Percentiles rank a stretch among this genome's conserved stretches.
Conservation (phyloP, 2,329 filamentous ascomycete genomes). For the Alternaria tenuissima region DNA sequence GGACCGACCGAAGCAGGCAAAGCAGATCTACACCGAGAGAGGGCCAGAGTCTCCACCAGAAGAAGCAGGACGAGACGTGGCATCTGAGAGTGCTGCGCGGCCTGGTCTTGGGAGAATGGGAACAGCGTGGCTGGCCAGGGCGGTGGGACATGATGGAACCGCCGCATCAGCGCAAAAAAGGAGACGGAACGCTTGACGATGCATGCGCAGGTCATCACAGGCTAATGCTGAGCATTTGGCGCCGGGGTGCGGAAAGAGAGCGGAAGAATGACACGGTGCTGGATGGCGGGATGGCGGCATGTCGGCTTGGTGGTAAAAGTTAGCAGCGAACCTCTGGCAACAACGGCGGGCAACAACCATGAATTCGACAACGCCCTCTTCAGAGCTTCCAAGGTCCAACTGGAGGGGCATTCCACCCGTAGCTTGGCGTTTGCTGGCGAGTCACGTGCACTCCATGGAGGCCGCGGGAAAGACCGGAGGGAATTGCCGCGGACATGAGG, state of each 20-base stretch:
- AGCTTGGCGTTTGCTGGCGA: neutral
- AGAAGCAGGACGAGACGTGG: neutral
- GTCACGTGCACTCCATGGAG: constrained; percentile 1
- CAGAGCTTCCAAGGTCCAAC: neutral
- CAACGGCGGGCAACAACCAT: too few species aligned
- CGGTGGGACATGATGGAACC: constrained; percentile 26
- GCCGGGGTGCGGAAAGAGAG: constrained; percentile 4
- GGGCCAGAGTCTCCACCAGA: neutral
- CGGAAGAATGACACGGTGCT: constrained; percentile 1
- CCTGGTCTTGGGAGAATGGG: constrained; percentile 1
- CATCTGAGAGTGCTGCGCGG: neutral
- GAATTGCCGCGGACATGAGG: constrained; percentile 9
- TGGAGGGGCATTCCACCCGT: neutral
- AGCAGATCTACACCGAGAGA: neutral
- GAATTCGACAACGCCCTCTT: neutral
- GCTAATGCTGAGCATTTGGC: neutral
- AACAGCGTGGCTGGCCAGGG: constrained; percentile 17
- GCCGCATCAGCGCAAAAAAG: constrained; percentile 29
- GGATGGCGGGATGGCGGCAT: neutral
- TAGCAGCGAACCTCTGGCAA: neutral
- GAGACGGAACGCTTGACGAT: constrained; percentile 15
- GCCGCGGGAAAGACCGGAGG: constrained; percentile 13
- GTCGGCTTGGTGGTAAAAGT: neutral
- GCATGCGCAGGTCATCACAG: too few species aligned
- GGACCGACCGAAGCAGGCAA: constrained; percentile 7